Conservation (phyloP, 148 eudicot species). For the Oxyria digyna region DNA sequence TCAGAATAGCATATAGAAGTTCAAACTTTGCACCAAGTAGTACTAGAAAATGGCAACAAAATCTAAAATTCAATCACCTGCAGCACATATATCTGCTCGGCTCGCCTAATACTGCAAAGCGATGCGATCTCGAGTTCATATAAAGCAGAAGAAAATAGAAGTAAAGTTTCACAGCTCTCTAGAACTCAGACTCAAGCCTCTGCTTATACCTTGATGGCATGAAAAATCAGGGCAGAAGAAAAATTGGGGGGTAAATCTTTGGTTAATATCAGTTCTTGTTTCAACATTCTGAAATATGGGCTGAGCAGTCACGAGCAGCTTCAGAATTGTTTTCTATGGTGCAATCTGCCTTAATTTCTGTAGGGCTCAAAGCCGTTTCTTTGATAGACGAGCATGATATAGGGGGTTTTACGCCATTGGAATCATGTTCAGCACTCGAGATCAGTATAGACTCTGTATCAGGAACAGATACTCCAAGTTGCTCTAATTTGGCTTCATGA, state of each 20-base stretch:
- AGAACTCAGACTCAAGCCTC: not conserved
- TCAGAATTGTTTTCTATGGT: not conserved
- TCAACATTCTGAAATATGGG: conserved; percentile 1
- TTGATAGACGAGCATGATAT: not conserved
- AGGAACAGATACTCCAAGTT: not conserved
- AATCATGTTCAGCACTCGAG: not conserved
- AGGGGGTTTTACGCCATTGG: not conserved
- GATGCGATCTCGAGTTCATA: not conserved
- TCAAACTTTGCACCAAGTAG: not conserved
- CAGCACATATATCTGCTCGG: not conserved
- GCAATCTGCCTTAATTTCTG: not conserved
- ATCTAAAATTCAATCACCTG: not conserved
- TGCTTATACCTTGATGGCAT: not conserved
- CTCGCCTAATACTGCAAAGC: conserved; percentile 2
- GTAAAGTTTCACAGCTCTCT: not conserved
- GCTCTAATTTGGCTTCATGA: not conserved
- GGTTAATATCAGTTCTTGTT: not conserved
- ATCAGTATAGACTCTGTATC: not conserved
- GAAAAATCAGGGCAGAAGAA: not conserved
- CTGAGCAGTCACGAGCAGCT: conserved; percentile 7
- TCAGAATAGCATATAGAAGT: not conserved
- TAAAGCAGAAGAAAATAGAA: not conserved
- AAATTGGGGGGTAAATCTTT: not conserved
- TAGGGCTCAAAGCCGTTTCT: not conserved
- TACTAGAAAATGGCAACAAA: not conserved